Evolutionary conservation across 2,329 filamentous ascomycete species (phyloP), one percentile per base, ranked within the genome.

Genomic region (Hortaea sp.): DNA sequence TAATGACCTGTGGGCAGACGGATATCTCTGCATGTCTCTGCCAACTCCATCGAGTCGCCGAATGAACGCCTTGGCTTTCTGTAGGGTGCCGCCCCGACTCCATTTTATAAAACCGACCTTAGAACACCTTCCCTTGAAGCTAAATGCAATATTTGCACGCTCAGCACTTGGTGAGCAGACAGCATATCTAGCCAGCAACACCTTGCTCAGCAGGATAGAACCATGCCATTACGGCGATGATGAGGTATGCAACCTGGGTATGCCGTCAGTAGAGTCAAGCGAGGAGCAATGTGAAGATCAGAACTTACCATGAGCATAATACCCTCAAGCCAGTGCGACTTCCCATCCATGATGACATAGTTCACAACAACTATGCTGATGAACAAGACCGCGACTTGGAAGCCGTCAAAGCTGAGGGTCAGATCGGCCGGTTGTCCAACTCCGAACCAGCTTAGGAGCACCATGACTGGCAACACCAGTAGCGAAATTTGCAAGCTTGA

Each of bases 341-440:
- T 63, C 41, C 63, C 64, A 48, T 66, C 63, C 66, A 70, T 13
- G 7, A 51, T 9, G 10, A 39, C 37, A 27, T 39, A 39, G 37
- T 39, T 39, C 10, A 39, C 37, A 10, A 39, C 10, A 29, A 32
- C 5, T 6, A 37, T 40, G 30, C 31, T 35, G 42, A 35, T 34
- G 32, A 38, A 44, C 1, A 82, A 63, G 1, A 77, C 66, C 2
- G 74, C 84, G 10, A 95, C 82, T 68, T 95, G 87, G 71, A 95
- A 95, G 1, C 81, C 81, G 60, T 94, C 87, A 62, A 95, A 92
- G 63, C 83, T 83, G 5, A 94, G 75, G 13, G 81, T 86, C 86
- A 84, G 42, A 30, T 76, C 69, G 0, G 50, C 52, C 6, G 54
- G 51, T 7, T 48, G 40, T 2, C 61, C 62, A 12, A 77, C 70